Evolutionary conservation across 345 rosid genomes (phyloP).

Genomic region (Lumnitzera racemosa): DNA sequence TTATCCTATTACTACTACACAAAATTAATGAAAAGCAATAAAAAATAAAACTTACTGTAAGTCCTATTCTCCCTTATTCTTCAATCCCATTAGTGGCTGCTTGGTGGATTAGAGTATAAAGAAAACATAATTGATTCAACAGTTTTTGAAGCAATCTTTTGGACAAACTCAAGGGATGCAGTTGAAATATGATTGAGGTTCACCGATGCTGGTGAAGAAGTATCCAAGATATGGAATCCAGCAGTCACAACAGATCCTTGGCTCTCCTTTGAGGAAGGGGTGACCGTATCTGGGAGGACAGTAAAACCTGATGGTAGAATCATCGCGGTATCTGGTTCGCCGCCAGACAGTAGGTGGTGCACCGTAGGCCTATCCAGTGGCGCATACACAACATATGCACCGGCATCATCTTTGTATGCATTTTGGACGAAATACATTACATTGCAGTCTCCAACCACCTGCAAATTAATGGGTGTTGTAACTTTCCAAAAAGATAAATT

Average conservation of each 20-base stretch:
- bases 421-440: constrained; percentile 33
- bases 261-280: background rate
- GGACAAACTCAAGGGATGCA: background rate
- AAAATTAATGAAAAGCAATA: no score
- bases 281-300: constrained; percentile 24
- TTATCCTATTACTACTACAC: no score
- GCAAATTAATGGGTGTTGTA: background rate
- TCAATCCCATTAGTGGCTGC: no score
- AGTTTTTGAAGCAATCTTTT: constrained; percentile 9
- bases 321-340: constrained; percentile 13
- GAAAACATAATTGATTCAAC: constrained; percentile 5
- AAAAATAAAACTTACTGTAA: no score
- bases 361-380: constrained; percentile 22
- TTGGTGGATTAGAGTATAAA: background rate
- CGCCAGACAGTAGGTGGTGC: constrained; percentile 21
- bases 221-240: constrained; percentile 20
- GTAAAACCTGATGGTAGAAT: constrained; percentile 39
- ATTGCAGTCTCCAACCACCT: constrained; percentile 8
- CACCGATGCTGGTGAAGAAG: background rate
- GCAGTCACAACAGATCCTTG: constrained; percentile 28
- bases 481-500: background rate
- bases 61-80: no score
- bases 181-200: constrained; percentile 6
- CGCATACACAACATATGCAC: constrained; percentile 28
- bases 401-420: constrained; percentile 16